phyloP scores from a whole-genome alignment of 1,139 yeast genomes.

The Protomyces arabidopsidicola region DNA sequence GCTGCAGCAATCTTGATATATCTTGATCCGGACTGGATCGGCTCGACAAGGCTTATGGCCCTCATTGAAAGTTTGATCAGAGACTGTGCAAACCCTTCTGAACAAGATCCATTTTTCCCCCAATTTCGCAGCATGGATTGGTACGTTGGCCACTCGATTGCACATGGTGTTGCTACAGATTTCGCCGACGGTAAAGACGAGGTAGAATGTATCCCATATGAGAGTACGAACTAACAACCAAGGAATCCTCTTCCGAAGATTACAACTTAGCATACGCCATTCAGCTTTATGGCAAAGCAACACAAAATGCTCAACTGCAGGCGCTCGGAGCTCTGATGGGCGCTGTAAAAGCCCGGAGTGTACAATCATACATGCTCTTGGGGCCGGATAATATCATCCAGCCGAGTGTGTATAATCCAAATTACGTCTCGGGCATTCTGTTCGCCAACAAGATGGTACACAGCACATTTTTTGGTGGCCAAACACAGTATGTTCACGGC shows the following conservation, averaged over 20 bases:
- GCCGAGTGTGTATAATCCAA: slow-evolving; percentile 54
- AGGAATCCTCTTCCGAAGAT: slow-evolving; percentile 68
- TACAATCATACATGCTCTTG: slow-evolving; percentile 59
- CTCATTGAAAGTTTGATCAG: slow-evolving; percentile 64
- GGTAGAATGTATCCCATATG: slow-evolving; percentile 41
- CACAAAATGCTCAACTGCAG: slow-evolving; percentile 66
- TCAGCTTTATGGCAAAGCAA: slow-evolving; percentile 71
- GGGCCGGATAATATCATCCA: slow-evolving; percentile 54
- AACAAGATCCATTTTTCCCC: slow-evolving; percentile 61
- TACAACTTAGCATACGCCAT: slow-evolving; percentile 70
- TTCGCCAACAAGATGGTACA: slow-evolving; percentile 57
- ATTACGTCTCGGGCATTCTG: slow-evolving; percentile 65
- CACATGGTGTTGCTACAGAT: slow-evolving; percentile 62
- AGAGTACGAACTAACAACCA: slow-evolving; percentile 46
- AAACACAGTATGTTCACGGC: slow-evolving; percentile 81
- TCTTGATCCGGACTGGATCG: slow-evolving; percentile 57
- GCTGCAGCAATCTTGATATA: slow-evolving; percentile 72
- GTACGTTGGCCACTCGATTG: slow-evolving; percentile 83
- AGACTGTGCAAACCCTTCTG: slow-evolving; percentile 71
- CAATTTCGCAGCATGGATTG: slow-evolving; percentile 76
- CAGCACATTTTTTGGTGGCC: slow-evolving; percentile 80
- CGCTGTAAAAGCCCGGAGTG: slow-evolving; percentile 56
- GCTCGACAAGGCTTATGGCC: slow-evolving; percentile 48
- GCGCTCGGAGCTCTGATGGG: slow-evolving; percentile 70
- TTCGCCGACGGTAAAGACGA: slow-evolving; percentile 44